These are phyloP conservation scores for Plasmodium sp. DNA, from an alignment of 169 alveolate species.

Conservation along the genomic window DNA sequence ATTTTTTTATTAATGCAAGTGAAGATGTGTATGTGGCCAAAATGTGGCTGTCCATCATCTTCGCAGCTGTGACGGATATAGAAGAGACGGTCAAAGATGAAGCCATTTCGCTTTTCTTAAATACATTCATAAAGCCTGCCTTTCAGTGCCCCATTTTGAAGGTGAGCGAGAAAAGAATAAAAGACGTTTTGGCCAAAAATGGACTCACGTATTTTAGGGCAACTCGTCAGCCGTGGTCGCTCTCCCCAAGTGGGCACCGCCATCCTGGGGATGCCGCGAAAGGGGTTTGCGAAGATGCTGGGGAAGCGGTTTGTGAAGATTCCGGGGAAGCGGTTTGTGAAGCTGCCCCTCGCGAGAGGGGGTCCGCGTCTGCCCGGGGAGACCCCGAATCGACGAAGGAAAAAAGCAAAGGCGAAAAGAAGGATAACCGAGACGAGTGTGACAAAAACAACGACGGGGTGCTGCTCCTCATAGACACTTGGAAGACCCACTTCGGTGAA, in stretches of 20 bases:
- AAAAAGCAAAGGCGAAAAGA: neutral
- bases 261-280: neutral
- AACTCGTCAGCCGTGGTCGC: neutral
- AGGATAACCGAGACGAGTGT: conserved; percentile 6
- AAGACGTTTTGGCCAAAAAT: conserved; percentile 27
- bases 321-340: neutral
- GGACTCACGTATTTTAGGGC: conserved; percentile 20
- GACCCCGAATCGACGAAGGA: neutral
- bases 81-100: conserved; percentile 67
- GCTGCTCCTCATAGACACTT: conserved; percentile 7
- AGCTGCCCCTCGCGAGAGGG: neutral
- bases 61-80: conserved; percentile 38
- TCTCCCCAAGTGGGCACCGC: neutral
- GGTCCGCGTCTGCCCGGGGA: neutral
- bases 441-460: conserved; percentile 53
- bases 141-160: conserved; percentile 36
- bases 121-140: conserved; percentile 42
- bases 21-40: conserved; percentile 18
- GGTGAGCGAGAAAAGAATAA: conserved; percentile 26
- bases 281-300: neutral
- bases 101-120: conserved; percentile 38
- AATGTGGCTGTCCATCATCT: conserved; percentile 48
- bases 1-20: conserved; percentile 17
- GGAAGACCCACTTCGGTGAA: conserved; percentile 15
- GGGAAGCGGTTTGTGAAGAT: neutral